These are phyloP conservation scores for Cytospora chrysosperma DNA, from an alignment of 2,329 filamentous ascomycete genomes.

Conservation along the genomic window DNA sequence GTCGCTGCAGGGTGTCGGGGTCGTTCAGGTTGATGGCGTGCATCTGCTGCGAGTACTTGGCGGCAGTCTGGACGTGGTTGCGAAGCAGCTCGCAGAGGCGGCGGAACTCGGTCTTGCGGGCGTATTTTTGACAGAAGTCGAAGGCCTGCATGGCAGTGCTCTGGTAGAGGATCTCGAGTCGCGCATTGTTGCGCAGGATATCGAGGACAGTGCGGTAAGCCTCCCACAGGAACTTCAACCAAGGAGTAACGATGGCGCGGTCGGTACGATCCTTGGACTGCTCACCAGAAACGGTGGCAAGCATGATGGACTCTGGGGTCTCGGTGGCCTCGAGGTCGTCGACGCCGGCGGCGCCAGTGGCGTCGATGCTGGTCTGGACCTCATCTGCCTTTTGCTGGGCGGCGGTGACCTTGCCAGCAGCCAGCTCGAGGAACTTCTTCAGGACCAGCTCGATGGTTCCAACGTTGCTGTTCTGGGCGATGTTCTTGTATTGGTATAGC, in stretches of 20 bases:
- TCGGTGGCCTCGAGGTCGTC: constrained; percentile 97
- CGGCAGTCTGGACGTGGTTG: constrained; percentile 97
- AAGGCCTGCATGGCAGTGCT: constrained; percentile 97
- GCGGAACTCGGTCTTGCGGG: constrained; percentile 98
- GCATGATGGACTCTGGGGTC: constrained; percentile 95
- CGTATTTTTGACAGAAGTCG: constrained; percentile 97
- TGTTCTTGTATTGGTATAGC: constrained; percentile 99
- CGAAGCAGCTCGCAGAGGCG: constrained; percentile 96
- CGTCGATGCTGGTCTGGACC: constrained; percentile 83
- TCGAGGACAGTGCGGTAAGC: constrained; percentile 98
- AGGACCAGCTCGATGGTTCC: constrained; percentile 96
- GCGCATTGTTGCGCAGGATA: constrained; percentile 98
- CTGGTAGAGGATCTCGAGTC: constrained; percentile 97
- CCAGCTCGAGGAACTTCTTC: constrained; percentile 96
- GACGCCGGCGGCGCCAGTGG: constrained; percentile 70
- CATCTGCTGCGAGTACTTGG: constrained; percentile 99
- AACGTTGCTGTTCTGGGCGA: constrained; percentile 98
- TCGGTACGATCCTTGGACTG: constrained; percentile 97
- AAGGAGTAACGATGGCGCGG: constrained; percentile 95
- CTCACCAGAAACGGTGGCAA: constrained; percentile 96
- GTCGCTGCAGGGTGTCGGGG: constrained; percentile 93
- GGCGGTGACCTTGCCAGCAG: constrained; percentile 92
- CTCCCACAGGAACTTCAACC: constrained; percentile 99
- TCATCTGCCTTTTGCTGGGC: constrained; percentile 96
- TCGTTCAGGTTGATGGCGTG: constrained; percentile 99